Evolutionary conservation across 129 eudicot genomes (phyloP).

Genomic region (Flaveria bidentis): DNA sequence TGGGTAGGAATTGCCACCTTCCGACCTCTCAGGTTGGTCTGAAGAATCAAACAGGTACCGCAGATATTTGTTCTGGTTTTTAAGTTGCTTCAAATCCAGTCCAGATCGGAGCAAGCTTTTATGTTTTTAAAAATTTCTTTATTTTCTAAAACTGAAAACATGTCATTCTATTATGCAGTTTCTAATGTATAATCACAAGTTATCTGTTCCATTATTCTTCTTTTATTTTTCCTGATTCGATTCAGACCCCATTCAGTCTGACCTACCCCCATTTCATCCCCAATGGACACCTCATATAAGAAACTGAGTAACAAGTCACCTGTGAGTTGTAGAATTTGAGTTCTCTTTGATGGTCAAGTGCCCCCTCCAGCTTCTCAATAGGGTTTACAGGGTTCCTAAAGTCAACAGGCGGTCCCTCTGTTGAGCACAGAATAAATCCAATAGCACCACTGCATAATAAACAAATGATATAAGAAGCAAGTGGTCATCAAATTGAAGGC

Average conservation of each 20-base stretch:
- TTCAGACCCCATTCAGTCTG: neutral
- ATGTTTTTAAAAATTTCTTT: neutral
- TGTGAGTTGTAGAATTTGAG: constrained; percentile 83
- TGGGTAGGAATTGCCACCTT: neutral
- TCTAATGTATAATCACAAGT: neutral
- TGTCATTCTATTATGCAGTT: neutral
- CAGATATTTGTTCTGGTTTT: neutral
- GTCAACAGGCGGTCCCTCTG: constrained; percentile 81
- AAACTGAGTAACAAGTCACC: constrained; percentile 35
- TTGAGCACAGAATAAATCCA: constrained; percentile 84
- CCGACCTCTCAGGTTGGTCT: no score
- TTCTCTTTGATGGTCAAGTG: constrained; percentile 60
- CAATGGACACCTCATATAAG: neutral
- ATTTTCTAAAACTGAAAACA: neutral
- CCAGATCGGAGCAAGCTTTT: neutral
- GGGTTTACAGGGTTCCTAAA: constrained; percentile 82
- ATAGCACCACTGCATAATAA: constrained; percentile 73
- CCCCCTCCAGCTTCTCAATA: constrained; percentile 84
- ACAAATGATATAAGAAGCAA: neutral
- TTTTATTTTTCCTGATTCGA: neutral
- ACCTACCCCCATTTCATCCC: neutral
- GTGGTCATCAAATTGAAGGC: neutral
- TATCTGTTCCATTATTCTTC: neutral
- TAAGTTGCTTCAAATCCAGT: neutral
- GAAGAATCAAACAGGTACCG: neutral